phyloP scores from a whole-genome alignment of 2,329 filamentous ascomycete genomes.

The Fusarium staphyleae region DNA sequence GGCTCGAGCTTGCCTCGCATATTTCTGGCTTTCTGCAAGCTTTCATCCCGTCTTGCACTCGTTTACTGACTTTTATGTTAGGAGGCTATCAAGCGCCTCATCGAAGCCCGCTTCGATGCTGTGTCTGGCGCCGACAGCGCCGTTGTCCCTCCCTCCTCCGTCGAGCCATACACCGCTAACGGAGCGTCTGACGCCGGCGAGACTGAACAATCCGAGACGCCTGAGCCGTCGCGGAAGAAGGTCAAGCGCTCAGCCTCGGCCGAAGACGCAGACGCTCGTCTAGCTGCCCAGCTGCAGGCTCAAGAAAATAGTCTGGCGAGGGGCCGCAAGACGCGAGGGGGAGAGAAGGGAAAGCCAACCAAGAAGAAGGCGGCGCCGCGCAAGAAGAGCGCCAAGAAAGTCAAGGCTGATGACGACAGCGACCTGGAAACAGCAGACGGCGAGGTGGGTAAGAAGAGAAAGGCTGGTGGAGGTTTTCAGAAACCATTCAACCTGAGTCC shows the following conservation, averaged over 20 bases:
- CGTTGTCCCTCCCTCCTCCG: slow-evolving; percentile 49
- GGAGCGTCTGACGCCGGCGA: slow-evolving; percentile 50
- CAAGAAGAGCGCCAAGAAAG: slow-evolving; percentile 79
- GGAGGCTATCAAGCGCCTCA: slow-evolving; percentile 74
- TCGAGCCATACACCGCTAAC: slow-evolving; percentile 45
- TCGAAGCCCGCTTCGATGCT: slow-evolving; percentile 77
- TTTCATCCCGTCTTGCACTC: not conserved
- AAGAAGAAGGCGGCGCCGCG: slow-evolving; percentile 69
- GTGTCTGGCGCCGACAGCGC: slow-evolving; percentile 63
- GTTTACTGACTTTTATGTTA: slow-evolving; percentile 5
- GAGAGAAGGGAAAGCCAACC: slow-evolving; percentile 61
- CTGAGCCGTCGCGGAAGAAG: slow-evolving; percentile 66
- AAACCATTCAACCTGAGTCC: slow-evolving; percentile 80
- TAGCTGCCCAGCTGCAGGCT: slow-evolving; percentile 88
- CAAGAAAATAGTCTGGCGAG: slow-evolving; percentile 79
- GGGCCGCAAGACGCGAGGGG: slow-evolving; percentile 78
- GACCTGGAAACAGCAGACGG: slow-evolving; percentile 71
- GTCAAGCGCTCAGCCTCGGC: slow-evolving; percentile 67
- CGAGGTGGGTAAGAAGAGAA: slow-evolving; percentile 68
- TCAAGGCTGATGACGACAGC: slow-evolving; percentile 81
- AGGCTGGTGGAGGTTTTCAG: slow-evolving; percentile 92
- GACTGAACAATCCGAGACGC: slow-evolving; percentile 56
- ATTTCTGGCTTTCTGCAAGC: not conserved
- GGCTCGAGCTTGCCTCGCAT: not conserved
- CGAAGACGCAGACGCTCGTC: slow-evolving; percentile 82